These are phyloP conservation scores for Solanum virginianum DNA, from an alignment of 257 asterid genomes.

Conservation along the genomic window DNA sequence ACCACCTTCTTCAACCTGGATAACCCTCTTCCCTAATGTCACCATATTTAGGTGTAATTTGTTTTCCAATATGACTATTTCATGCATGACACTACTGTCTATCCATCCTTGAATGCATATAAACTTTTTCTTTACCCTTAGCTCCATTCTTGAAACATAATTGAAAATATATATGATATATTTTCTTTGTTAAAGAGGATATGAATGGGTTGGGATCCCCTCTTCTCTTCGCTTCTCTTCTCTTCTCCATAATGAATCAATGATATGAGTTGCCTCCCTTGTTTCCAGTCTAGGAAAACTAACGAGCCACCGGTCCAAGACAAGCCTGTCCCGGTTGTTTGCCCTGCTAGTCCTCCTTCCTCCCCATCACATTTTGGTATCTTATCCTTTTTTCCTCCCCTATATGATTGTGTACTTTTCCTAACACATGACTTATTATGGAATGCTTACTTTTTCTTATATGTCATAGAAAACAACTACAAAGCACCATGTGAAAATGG, in stretches of 20 bases:
- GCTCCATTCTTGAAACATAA: neutral
- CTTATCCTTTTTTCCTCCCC: neutral
- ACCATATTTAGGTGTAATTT: neutral
- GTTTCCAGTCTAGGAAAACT: slow-evolving; percentile 39
- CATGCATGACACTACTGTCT: neutral
- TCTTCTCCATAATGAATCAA: neutral
- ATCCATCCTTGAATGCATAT: neutral
- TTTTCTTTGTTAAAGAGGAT: neutral
- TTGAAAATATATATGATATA: neutral
- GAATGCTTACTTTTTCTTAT: neutral
- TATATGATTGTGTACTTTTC: neutral
- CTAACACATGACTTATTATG: neutral
- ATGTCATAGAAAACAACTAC: neutral
- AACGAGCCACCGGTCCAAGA: slow-evolving; percentile 6
- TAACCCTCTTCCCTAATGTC: slow-evolving; percentile 38
- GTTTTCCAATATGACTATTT: neutral
- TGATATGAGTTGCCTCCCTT: slow-evolving; percentile 66
- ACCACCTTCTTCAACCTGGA: slow-evolving; percentile 35
- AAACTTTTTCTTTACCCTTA: no score
- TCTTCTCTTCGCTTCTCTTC: neutral
- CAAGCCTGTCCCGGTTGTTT: slow-evolving; percentile 28
- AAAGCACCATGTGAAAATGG: slow-evolving; percentile 6
- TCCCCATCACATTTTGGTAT: slow-evolving; percentile 4
- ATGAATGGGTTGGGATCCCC: neutral
- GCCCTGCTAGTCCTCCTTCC: slow-evolving; percentile 19